Percentiles rank a stretch among this genome's conserved stretches.
Evolutionary conservation across 495 filamentous ascomycete species (phyloP).

Genomic region (Hypoxylon perforatum): DNA sequence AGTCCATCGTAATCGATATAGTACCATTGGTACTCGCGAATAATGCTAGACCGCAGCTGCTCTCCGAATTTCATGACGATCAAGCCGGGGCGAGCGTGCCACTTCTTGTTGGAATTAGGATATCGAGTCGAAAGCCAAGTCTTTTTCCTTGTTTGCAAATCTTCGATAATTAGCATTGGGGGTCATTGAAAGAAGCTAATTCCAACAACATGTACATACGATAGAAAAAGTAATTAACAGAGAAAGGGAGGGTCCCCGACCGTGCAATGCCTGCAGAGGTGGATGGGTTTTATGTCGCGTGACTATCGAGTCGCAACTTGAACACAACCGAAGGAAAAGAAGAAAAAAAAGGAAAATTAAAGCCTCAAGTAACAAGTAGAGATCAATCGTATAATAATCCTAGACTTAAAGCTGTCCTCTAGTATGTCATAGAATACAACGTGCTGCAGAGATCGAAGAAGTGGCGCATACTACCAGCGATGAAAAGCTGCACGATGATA

Average conservation of each 20-base stretch:
- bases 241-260: constrained; percentile 6
- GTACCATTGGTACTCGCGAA: constrained; percentile 95
- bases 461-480: constrained; percentile 11
- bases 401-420: constrained; percentile 4
- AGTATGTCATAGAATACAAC: constrained; percentile 16
- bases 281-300: constrained; percentile 16
- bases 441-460: constrained; percentile 8
- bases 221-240: constrained; percentile 21
- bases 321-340: not conserved
- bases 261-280: constrained; percentile 6
- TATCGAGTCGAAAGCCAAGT: constrained; percentile 46
- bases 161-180: constrained; percentile 62
- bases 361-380: not conserved
- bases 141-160: constrained; percentile 53
- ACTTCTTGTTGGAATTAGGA: constrained; percentile 32
- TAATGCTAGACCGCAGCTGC: constrained; percentile 90
- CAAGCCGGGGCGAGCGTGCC: constrained; percentile 51
- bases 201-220: constrained; percentile 18
- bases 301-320: not conserved
- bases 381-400: constrained; percentile 7
- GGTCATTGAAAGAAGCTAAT: constrained; percentile 7
- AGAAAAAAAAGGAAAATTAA: not conserved
- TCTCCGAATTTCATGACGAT: constrained; percentile 88
- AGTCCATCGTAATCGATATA: constrained; percentile 98
- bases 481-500: constrained; percentile 16